These are phyloP conservation scores for Saturnispora saitoi DNA, from an alignment of 805 yeast genomes.

Conservation along the genomic window DNA sequence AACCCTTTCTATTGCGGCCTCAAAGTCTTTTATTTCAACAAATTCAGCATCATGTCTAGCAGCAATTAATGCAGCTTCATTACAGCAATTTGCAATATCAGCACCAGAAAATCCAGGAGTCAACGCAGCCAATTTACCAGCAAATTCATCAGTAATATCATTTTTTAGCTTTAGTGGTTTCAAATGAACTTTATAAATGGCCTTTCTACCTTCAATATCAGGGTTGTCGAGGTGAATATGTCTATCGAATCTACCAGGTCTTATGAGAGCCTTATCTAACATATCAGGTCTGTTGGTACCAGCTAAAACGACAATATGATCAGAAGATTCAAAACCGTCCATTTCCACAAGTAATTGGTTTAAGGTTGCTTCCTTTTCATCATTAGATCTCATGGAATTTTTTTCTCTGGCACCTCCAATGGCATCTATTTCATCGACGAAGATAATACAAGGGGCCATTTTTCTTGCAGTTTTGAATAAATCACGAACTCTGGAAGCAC, in stretches of 20 bases:
- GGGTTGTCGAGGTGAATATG: conserved; percentile 89
- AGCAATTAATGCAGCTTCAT: conserved; percentile 95
- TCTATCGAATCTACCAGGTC: conserved; percentile 97
- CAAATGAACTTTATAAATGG: conserved; percentile 82
- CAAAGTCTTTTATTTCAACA: conserved; percentile 77
- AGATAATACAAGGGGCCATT: conserved; percentile 91
- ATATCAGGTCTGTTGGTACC: conserved; percentile 97
- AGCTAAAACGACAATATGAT: conserved; percentile 93
- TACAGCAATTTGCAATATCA: conserved; percentile 93
- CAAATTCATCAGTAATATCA: conserved; percentile 44
- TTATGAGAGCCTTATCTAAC: conserved; percentile 81
- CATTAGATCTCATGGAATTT: conserved; percentile 75
- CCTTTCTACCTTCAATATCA: conserved; percentile 90
- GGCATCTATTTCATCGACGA: conserved; percentile 99
- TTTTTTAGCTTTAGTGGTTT: conserved; percentile 53
- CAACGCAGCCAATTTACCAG: conserved; percentile 86
- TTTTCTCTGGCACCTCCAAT: conserved; percentile 80
- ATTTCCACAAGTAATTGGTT: conserved; percentile 95
- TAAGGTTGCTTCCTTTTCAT: conserved; percentile 93
- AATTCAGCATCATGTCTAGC: conserved; percentile 71
- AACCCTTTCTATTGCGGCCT: conserved; percentile 93
- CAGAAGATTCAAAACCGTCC: conserved; percentile 92
- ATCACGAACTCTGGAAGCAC: conserved; percentile 97
- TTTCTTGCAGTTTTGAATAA: conserved; percentile 86
- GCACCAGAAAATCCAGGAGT: conserved; percentile 99